These are phyloP conservation scores for Verticillium nubilum DNA, from an alignment of 2,329 filamentous ascomycete genomes.

Conservation along the genomic window DNA sequence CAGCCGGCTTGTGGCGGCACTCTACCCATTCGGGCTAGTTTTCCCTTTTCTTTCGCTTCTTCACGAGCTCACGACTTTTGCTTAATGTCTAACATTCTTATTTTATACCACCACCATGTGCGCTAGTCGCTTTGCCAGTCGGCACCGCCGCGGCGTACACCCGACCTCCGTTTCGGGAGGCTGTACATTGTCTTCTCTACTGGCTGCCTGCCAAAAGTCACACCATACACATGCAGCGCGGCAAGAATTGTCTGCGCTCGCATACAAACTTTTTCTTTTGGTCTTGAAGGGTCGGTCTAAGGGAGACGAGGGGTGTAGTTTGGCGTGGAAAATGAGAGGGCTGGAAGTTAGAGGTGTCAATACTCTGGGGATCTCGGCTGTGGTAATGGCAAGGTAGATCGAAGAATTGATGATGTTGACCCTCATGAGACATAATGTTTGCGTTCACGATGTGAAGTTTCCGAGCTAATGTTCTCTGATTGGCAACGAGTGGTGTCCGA, in stretches of 20 bases:
- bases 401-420: background rate
- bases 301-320: background rate
- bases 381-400: background rate
- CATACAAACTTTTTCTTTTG: background rate
- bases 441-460: no score
- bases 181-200: background rate
- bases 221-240: background rate
- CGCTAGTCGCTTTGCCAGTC: constrained; percentile 8
- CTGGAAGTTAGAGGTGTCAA: background rate
- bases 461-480: no score
- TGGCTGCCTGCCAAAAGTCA: background rate
- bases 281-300: background rate
- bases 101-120: constrained; percentile 8
- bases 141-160: background rate
- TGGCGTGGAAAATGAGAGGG: background rate
- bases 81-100: constrained; percentile 15
- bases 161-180: background rate
- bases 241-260: background rate
- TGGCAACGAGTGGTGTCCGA: no score
- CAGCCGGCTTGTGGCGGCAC: background rate
- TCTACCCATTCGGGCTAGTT: constrained; percentile 24
- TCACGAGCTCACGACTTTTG: constrained; percentile 16
- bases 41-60: constrained; percentile 12
- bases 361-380: background rate
- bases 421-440: background rate